Base-by-base conservation (phyloP, 2,329 filamentous ascomycete species). In the Aulographum hederae region DNA sequence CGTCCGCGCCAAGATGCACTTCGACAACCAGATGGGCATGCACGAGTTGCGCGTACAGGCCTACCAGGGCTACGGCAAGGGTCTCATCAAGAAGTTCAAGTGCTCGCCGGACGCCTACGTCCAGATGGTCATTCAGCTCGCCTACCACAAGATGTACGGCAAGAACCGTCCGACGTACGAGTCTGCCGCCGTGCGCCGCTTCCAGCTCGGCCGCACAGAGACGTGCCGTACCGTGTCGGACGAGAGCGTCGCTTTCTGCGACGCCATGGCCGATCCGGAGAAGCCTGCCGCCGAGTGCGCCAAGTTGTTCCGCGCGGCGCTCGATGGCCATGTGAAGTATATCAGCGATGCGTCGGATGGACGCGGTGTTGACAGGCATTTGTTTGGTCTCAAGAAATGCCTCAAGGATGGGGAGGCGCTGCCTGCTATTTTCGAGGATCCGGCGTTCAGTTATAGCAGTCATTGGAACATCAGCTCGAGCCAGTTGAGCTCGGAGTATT, bases 61-160 rank as follows among this genome's bases (percentile, higher is more conserved):
- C 18, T 98, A 91, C 64, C 85, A 95, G 57, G 86, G 77, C 45
- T 98, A 98, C 55, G 89, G 89, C 53, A 98, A 98, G 64, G 84
- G 82, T 17, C 64, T 98, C 38, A 95, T 98, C 67, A 98, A 98
- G 73, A 91, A 93, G 58, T 95, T 98, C 73, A 91, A 84, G 62
- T 93, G 81, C 70, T 91, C 80, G 17, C 89, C 89, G 18, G 91
- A 98, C 47, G 89, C 86, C 19, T 98, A 91, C 55, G 84, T 95
- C 26, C 89, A 98, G 60, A 89, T 98, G 82, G 63, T 94, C 53
- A 98, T 98, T 53, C 89, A 98, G 57, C 73, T 95, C 32, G 89
- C 89, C 25, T 98, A 98, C 66, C 77, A 76, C 68, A 95, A 95
- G 62, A 94, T 98, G 81, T 93, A 91, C 58, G 89, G 89, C 65